phyloP scores from a whole-genome alignment of 2,329 filamentous ascomycete genomes.

The Lecanicillium sp. region DNA sequence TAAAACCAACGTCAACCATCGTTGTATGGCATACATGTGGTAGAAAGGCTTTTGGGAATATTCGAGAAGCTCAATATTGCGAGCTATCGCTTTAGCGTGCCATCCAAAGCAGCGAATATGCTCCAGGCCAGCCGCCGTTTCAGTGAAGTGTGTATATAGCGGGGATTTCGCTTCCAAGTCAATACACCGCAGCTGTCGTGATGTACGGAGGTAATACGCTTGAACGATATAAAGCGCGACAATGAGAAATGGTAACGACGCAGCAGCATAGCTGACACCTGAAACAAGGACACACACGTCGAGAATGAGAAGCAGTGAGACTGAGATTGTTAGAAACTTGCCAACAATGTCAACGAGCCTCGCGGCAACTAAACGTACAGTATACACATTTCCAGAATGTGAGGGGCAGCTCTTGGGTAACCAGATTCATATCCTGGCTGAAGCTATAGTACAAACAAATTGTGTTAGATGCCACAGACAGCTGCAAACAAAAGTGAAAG shows the following conservation, averaged over 20 bases:
- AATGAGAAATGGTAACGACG: constrained; percentile 16
- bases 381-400: constrained; percentile 4
- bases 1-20: constrained; percentile 42
- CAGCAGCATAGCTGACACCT: constrained; percentile 16
- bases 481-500: too few relatives aligned
- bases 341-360: too few relatives aligned
- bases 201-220: constrained; percentile 24
- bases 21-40: constrained; percentile 42
- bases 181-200: constrained; percentile 24
- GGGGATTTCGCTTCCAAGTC: constrained; percentile 26
- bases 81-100: constrained; percentile 30
- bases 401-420: constrained; percentile 15
- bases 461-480: too few relatives aligned
- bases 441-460: constrained; percentile 13
- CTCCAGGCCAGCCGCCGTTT: constrained; percentile 33
- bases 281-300: background rate
- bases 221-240: constrained; percentile 18
- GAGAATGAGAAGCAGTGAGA: background rate
- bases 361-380: too few relatives aligned
- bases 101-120: constrained; percentile 48
- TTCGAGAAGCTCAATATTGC: constrained; percentile 38
- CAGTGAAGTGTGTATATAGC: constrained; percentile 27
- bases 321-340: background rate
- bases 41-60: constrained; percentile 46
- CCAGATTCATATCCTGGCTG: constrained; percentile 17